phyloP scores from a whole-genome alignment of 768 basidiomycete species.

The Auricularia cornea region DNA sequence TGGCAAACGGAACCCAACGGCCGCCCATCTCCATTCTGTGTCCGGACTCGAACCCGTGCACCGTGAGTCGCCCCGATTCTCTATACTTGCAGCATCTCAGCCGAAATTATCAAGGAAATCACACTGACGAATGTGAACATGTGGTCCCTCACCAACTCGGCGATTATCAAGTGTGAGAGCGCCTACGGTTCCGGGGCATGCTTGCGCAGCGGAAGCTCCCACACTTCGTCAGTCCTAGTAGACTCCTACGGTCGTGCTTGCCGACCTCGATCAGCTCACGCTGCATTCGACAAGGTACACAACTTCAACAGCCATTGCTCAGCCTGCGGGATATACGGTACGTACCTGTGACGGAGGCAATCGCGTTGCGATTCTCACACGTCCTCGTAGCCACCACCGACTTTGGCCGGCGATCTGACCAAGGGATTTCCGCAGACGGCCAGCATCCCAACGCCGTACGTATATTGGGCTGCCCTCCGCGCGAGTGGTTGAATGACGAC shows the following conservation, averaged over 20 bases:
- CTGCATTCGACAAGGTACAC: not conserved
- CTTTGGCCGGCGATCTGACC: conserved; percentile 17
- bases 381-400: conserved; percentile 13
- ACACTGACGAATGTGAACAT: conserved; percentile 21
- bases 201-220: conserved; percentile 16
- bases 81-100: not conserved
- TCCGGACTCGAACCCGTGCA: conserved; percentile 20
- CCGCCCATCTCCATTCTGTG: conserved; percentile 20
- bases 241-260: no score
- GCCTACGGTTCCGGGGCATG: conserved; percentile 23
- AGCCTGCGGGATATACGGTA: conserved; percentile 19
- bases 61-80: not conserved
- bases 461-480: no score
- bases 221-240: not conserved
- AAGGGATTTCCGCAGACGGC: conserved; percentile 17
- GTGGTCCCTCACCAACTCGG: conserved; percentile 19
- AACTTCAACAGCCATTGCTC: conserved; percentile 14
- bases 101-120: conserved; percentile 11
- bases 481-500: not conserved
- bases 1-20: conserved; percentile 17
- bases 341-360: not conserved
- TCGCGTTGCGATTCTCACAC: not conserved
- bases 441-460: conserved; percentile 20
- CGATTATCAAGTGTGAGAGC: conserved; percentile 20
- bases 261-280: no score